Percentiles rank a stretch among this genome's conserved stretches.
Conservation (phyloP, 2,329 filamentous ascomycete genomes). For the Fusarium subtropicale region DNA sequence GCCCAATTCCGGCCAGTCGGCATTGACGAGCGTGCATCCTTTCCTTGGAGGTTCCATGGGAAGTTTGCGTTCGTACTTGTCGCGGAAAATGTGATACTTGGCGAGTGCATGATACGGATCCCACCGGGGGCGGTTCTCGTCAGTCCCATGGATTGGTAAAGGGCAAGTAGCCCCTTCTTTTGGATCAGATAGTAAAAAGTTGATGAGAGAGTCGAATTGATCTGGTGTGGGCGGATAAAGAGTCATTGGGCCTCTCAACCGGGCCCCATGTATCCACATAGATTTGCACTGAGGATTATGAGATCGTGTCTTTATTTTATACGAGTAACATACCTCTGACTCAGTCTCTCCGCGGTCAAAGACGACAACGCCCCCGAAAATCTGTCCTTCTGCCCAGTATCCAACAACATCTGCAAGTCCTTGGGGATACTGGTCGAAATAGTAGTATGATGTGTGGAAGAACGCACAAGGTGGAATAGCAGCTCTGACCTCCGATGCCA, state of each 20-base stretch:
- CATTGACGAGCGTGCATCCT: not conserved
- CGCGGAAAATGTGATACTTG: constrained; percentile 19
- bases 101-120: constrained; percentile 1
- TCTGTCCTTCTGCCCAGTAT: not conserved
- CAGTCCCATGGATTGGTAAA: not conserved
- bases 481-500: not conserved
- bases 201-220: not conserved
- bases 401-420: not conserved
- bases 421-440: not conserved
- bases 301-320: not conserved
- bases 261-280: not conserved
- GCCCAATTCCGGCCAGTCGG: constrained; percentile 9
- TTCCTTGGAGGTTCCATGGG: not conserved
- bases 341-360: not conserved
- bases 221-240: not conserved
- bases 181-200: not conserved
- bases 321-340: not conserved
- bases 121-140: not conserved
- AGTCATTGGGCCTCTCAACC: not conserved
- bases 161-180: not conserved
- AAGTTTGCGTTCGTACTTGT: constrained; percentile 3
- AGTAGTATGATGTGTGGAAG: not conserved
- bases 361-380: not conserved
- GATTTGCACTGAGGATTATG: constrained; percentile 1
- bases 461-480: not conserved